A percentile compares a stretch with the other conserved stretches of the same genome.
phyloP scores from a whole-genome alignment of 805 yeast species.

The Wickerhamiella brachini region DNA sequence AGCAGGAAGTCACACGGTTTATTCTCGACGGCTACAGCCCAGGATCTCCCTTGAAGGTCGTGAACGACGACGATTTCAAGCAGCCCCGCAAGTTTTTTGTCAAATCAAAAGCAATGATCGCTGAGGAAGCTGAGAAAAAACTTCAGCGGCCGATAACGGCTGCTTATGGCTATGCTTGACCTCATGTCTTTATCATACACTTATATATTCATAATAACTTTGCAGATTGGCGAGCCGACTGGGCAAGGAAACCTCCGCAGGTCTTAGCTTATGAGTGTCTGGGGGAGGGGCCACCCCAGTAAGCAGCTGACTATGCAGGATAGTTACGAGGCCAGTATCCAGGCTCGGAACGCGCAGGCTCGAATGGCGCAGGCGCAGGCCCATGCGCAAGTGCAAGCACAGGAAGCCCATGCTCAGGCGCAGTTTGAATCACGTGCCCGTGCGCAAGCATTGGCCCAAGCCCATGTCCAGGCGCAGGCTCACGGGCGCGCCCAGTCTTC shows the following conservation, averaged over 20 bases:
- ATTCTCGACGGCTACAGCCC: slow-evolving; percentile 14
- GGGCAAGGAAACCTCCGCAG: no score
- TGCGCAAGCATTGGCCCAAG: neutral
- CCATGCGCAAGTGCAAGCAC: neutral
- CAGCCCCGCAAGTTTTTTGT: slow-evolving; percentile 6
- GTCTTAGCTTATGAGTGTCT: no score
- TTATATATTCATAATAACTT: no score
- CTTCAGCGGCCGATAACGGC: neutral
- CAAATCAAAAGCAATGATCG: slow-evolving; percentile 15
- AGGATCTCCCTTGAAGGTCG: slow-evolving; percentile 11
- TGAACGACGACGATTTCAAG: slow-evolving; percentile 7
- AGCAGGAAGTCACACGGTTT: slow-evolving; percentile 8
- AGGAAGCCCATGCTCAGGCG: neutral
- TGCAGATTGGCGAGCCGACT: no score
- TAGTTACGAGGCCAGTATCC: neutral
- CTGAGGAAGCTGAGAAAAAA: slow-evolving; percentile 12
- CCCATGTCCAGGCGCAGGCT: neutral
- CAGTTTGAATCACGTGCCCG: neutral
- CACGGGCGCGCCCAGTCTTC: neutral
- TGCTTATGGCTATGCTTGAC: neutral
- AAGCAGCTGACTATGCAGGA: neutral
- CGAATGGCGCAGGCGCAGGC: neutral
- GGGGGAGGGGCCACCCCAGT: no score
- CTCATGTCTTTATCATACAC: no score
- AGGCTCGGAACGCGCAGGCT: neutral